These are phyloP conservation scores for Pseudogymnoascus sp. DNA, from an alignment of 2,329 filamentous ascomycete species.

Conservation along the genomic window DNA sequence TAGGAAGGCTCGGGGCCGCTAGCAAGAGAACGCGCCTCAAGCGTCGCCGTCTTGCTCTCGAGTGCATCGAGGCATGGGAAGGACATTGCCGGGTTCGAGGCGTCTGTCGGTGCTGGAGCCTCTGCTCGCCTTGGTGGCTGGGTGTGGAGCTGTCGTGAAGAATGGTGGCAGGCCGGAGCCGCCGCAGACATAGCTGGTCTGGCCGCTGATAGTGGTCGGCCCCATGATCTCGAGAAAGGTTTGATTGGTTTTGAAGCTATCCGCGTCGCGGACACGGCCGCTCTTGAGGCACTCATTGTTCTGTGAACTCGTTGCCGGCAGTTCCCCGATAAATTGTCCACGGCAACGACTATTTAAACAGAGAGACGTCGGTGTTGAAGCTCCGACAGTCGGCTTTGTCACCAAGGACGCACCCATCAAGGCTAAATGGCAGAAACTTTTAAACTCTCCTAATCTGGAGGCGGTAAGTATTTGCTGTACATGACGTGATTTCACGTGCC, in stretches of 20 bases:
- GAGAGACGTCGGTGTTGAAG: neutral
- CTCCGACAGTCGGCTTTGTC: neutral
- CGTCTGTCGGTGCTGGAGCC: constrained; percentile 22
- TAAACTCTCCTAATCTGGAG: neutral
- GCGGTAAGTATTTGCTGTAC: neutral
- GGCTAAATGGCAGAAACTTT: constrained; percentile 7
- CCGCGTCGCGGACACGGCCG: constrained; percentile 17
- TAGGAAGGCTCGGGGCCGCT: constrained; percentile 90
- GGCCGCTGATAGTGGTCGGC: constrained; percentile 14
- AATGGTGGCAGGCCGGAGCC: constrained; percentile 13
- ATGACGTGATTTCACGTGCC: constrained; percentile 8
- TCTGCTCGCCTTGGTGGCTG: constrained; percentile 16
- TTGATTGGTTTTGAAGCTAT: constrained; percentile 15
- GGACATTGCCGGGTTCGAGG: constrained; percentile 75
- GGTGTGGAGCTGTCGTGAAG: constrained; percentile 18
- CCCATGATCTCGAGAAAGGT: constrained; percentile 13
- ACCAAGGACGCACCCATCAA: constrained; percentile 1
- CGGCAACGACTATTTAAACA: neutral
- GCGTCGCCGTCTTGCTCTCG: constrained; percentile 66
- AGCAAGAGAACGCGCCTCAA: constrained; percentile 57
- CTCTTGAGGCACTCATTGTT: constrained; percentile 22
- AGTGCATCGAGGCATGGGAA: constrained; percentile 86
- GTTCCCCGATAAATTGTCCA: neutral
- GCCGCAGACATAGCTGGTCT: constrained; percentile 11
- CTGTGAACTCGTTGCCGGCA: neutral